phyloP scores from a whole-genome alignment of 345 rosid species.

The Geranium rotundifolium region DNA sequence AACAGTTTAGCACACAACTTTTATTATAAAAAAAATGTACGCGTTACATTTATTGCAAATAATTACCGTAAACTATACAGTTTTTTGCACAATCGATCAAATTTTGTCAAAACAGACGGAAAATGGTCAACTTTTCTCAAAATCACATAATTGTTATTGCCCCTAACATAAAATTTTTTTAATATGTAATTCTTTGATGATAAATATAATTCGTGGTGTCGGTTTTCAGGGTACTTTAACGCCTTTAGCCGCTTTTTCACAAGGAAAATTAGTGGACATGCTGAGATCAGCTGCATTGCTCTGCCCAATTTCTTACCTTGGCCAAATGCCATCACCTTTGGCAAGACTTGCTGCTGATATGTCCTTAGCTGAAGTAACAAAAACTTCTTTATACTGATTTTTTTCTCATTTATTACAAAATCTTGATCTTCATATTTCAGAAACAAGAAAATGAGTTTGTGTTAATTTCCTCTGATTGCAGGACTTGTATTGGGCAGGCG shows the following conservation, averaged over 20 bases:
- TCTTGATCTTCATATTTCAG: too few species aligned
- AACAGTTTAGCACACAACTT: too few species aligned
- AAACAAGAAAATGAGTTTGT: not conserved
- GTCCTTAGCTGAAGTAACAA: conserved; percentile 23
- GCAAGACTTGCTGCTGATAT: conserved; percentile 19
- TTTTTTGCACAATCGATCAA: too few species aligned
- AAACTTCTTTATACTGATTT: not conserved
- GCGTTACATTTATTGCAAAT: too few species aligned
- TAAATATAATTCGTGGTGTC: not conserved
- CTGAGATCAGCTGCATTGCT: conserved; percentile 32
- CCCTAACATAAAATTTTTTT: too few species aligned
- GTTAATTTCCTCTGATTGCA: conserved; percentile 3
- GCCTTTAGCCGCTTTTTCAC: conserved; percentile 32
- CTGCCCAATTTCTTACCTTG: conserved; percentile 32
- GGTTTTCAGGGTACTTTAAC: conserved; percentile 31
- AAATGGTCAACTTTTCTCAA: too few species aligned
- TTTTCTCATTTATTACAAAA: not conserved
- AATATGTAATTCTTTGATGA: too few species aligned
- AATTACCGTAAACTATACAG: too few species aligned
- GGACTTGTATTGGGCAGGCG: conserved; percentile 34
- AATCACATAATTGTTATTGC: too few species aligned
- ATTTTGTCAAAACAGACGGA: too few species aligned
- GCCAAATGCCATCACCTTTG: conserved; percentile 18
- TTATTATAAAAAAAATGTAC: too few species aligned
- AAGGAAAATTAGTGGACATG: conserved; percentile 16